Conservation (phyloP, 208 protist genomes). For the Acanthamoeba sp. region DNA sequence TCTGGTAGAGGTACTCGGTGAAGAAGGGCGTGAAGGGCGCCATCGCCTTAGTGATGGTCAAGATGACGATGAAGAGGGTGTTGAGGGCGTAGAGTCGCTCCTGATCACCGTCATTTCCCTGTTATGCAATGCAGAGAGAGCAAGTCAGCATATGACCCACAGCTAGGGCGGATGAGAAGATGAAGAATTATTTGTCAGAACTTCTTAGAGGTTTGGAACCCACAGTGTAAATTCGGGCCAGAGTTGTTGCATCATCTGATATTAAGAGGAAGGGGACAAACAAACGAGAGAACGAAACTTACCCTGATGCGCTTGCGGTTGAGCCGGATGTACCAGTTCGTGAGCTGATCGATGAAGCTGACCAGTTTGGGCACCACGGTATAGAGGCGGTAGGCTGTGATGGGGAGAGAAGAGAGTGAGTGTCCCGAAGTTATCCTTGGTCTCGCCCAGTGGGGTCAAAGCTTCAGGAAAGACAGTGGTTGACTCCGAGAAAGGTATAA, state of each 20-base stretch:
- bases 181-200: background rate
- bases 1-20: constrained; percentile 98
- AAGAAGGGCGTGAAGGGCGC: constrained; percentile 99
- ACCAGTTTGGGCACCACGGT: constrained; percentile 98
- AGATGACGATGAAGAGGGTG: constrained; percentile 90
- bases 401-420: constrained; percentile 24
- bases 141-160: background rate
- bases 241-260: background rate
- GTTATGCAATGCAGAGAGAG: background rate
- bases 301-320: constrained; percentile 97
- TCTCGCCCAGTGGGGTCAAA: background rate
- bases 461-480: background rate
- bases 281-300: background rate
- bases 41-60: constrained; percentile 92
- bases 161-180: background rate
- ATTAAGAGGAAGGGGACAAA: background rate
- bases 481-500: constrained; percentile 59
- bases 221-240: constrained; percentile 25
- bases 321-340: constrained; percentile 99
- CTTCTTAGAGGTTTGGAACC: constrained; percentile 59
- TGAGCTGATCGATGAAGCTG: constrained; percentile 98
- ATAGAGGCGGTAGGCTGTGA: constrained; percentile 97
- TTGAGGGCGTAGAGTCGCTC: constrained; percentile 94
- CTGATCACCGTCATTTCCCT: constrained; percentile 90
- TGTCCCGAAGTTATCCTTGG: constrained; percentile 26